Percentiles rank a stretch among this genome's conserved stretches.
phyloP scores from a whole-genome alignment of 2,329 filamentous ascomycete genomes.

The Hypoxylon sp. region DNA sequence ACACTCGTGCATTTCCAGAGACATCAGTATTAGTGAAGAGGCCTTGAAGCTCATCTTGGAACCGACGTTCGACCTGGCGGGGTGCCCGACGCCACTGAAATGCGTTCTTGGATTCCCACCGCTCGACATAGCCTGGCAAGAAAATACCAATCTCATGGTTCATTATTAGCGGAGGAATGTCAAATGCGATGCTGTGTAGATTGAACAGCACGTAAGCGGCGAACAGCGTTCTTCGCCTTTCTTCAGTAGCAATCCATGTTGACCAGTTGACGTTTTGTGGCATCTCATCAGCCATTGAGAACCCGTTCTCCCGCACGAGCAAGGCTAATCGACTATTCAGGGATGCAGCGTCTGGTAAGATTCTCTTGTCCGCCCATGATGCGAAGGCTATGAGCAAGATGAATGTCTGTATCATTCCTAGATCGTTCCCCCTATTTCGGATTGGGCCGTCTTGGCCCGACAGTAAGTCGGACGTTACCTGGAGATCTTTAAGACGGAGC shows the following conservation, averaged over 20 bases:
- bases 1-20: slow-evolving; percentile 47
- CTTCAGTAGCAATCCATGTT: slow-evolving; percentile 59
- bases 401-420: slow-evolving; percentile 51
- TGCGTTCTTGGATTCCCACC: slow-evolving; percentile 62
- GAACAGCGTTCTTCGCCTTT: slow-evolving; percentile 61
- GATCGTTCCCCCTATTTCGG: neutral
- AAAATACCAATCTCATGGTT: slow-evolving; percentile 62
- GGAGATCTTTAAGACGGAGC: slow-evolving; percentile 58
- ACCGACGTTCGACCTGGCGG: slow-evolving; percentile 26
- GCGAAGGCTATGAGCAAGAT: slow-evolving; percentile 46
- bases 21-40: slow-evolving; percentile 39
- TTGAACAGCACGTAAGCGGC: slow-evolving; percentile 62
- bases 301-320: slow-evolving; percentile 20
- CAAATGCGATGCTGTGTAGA: slow-evolving; percentile 68
- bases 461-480: slow-evolving; percentile 42
- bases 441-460: neutral
- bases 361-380: slow-evolving; percentile 36
- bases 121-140: slow-evolving; percentile 61
- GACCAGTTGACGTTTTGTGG: slow-evolving; percentile 60
- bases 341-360: slow-evolving; percentile 36
- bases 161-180: slow-evolving; percentile 64
- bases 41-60: slow-evolving; percentile 46
- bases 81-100: slow-evolving; percentile 56
- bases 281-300: slow-evolving; percentile 2
- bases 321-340: slow-evolving; percentile 36